Percentiles rank a stretch among this genome's conserved stretches.
Evolutionary conservation across 1,284 basidiomycete species (phyloP).

Genomic region (Thelephora terrestris): DNA sequence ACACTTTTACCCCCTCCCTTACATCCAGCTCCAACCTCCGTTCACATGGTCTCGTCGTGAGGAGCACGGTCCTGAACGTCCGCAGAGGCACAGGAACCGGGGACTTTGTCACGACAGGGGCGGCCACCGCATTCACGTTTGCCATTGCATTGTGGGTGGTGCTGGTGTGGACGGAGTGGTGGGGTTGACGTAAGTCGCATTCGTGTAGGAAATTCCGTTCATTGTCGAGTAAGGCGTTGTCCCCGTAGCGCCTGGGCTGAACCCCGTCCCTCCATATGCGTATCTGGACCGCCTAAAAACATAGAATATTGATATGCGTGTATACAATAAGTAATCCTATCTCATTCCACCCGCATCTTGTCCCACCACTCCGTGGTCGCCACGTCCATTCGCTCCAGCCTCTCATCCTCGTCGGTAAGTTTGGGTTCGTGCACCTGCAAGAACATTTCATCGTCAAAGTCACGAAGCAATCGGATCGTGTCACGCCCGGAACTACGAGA

Average conservation of each 20-base stretch:
- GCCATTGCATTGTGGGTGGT: conserved; percentile 3
- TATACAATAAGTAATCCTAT: too few species aligned
- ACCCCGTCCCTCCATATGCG: too few species aligned
- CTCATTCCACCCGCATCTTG: too few species aligned
- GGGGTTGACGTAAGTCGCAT: background rate
- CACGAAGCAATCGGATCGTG: conserved; percentile 19
- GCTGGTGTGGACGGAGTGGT: conserved; percentile 3
- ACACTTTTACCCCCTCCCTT: conserved; percentile 54
- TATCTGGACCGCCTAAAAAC: too few species aligned
- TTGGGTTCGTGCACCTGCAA: background rate
- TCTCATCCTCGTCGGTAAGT: conserved; percentile 4
- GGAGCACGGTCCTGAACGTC: conserved; percentile 35
- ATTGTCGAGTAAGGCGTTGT: too few species aligned
- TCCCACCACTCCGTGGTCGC: background rate
- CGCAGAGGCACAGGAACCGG: conserved; percentile 22
- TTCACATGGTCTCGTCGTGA: conserved; percentile 47
- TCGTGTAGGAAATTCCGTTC: too few species aligned
- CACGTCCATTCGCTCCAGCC: conserved; percentile 1
- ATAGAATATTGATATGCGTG: too few species aligned
- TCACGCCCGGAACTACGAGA: conserved; percentile 20
- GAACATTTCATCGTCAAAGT: conserved; percentile 5
- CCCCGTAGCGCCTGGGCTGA: too few species aligned
- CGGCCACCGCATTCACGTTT: conserved; percentile 14
- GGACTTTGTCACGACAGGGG: background rate
- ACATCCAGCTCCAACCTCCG: conserved; percentile 47